Evolutionary conservation across 306 rosid species (phyloP).

Genomic region (Lathyrus aphaca): DNA sequence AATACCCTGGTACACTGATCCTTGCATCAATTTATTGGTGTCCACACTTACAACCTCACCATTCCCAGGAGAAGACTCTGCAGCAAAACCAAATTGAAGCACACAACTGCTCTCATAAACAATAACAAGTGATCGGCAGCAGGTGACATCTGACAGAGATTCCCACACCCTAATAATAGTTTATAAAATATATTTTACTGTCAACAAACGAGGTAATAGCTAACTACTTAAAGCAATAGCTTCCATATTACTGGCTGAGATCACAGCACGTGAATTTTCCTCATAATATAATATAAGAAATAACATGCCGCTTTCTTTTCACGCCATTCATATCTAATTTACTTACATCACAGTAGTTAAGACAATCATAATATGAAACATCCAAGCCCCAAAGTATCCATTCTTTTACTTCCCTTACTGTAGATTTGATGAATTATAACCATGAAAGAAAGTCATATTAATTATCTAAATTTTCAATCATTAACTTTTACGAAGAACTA

Average conservation of each 20-base stretch:
- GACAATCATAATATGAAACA: constrained; percentile 11
- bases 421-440: constrained; percentile 6
- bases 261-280: constrained; percentile 17
- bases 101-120: constrained; percentile 69
- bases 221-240: constrained; percentile 13
- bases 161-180: constrained; percentile 78
- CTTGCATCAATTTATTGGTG: constrained; percentile 65
- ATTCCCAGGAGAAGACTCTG: constrained; percentile 52
- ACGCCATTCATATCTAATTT: neutral
- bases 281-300: neutral
- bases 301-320: neutral
- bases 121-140: constrained; percentile 78
- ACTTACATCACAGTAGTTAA: constrained; percentile 12
- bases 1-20: constrained; percentile 69
- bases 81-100: constrained; percentile 80
- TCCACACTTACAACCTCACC: constrained; percentile 71
- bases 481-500: neutral
- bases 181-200: constrained; percentile 31
- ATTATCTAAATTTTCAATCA: neutral
- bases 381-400: neutral
- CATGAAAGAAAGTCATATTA: neutral
- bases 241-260: constrained; percentile 6
- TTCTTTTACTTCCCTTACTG: constrained; percentile 3
- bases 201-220: constrained; percentile 21
- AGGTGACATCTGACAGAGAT: constrained; percentile 64